Evolutionary conservation across 2,329 filamentous ascomycete genomes (phyloP), one percentile per base, ranked within the genome.

Genomic region (Pseudopithomyces maydicus): DNA sequence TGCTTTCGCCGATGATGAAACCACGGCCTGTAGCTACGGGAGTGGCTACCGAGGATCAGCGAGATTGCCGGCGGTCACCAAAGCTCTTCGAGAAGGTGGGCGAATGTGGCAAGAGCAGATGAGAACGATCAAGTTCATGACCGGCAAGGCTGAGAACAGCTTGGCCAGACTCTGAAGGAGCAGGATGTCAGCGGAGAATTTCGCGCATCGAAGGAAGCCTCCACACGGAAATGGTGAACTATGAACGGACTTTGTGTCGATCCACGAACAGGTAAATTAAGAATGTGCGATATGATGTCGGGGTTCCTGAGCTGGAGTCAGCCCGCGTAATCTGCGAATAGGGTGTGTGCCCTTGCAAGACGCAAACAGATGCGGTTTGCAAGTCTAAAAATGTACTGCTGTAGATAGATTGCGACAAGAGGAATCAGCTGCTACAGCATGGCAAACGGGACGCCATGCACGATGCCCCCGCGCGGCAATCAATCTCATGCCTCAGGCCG

Each of bases 121-220:
- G 46, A 12, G 26, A 38, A 17, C 10, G 19, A 32, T 3, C 1
- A 12, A 33, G 22, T 15, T 51, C n/a, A 51, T 51, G 36, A 51
- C 38, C 36, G 22, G 36, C 38, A n/a, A 51, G 48, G 36, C 36
- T 50, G 47, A 50, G 33, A 50, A 36, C 47, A 32, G n/a, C 32
- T 20, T 20, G 44, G 44, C 29, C 23, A 42, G 47, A 29, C 22
- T 50, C 12, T 20, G 36, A 15, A 39, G n/a, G 36, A 42, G 48
- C 38, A 51, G 42, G 36, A 49, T 8, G 46, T 49, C 32, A 51
- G 48, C 48, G 48, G 48, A 42, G 48, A 51, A 51, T 51, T 42
- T 33, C 11, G 22, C 46, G 48, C 48, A 42, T 51, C 48, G 38
- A 42, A 22, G 22, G 12, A 42, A 15, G 47, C 19, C 46, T 51